A percentile compares a stretch with the other conserved stretches of the same genome.
Evolutionary conservation across 2,329 filamentous ascomycete species (phyloP).

Genomic region (Colletotrichum melonis): DNA sequence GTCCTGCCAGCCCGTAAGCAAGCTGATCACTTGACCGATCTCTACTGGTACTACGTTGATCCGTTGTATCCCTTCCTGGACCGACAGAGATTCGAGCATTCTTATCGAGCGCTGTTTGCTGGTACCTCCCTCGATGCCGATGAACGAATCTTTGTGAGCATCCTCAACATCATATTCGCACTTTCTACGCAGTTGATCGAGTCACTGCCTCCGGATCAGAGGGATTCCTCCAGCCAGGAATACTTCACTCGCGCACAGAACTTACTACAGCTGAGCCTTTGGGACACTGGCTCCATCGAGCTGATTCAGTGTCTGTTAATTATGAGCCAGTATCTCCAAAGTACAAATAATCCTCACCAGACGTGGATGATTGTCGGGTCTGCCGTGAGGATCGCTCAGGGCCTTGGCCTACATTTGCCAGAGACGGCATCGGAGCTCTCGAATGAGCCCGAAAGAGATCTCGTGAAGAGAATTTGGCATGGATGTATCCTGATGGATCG

Average conservation of each 20-base stretch:
- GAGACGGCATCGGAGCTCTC: constrained; percentile 45
- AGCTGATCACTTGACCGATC: constrained; percentile 55
- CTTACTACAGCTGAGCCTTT: constrained; percentile 54
- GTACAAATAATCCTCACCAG: constrained; percentile 58
- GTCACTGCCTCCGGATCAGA: constrained; percentile 49
- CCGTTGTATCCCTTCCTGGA: constrained; percentile 59
- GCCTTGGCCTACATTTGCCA: constrained; percentile 56
- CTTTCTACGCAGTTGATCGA: constrained; percentile 57
- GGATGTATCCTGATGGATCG: constrained; percentile 52
- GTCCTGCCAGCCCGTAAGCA: constrained; percentile 57
- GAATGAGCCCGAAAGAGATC: constrained; percentile 39
- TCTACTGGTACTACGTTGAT: constrained; percentile 60
- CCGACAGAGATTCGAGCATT: constrained; percentile 45
- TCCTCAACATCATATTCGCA: constrained; percentile 59
- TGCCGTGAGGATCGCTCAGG: constrained; percentile 58
- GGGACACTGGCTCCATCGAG: constrained; percentile 55
- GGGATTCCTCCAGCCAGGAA: constrained; percentile 51
- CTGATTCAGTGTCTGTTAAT: constrained; percentile 59
- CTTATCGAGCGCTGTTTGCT: constrained; percentile 54
- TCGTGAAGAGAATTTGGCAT: constrained; percentile 48
- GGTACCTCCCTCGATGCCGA: constrained; percentile 49
- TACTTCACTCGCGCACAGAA: constrained; percentile 57
- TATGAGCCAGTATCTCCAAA: constrained; percentile 60
- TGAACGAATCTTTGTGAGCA: constrained; percentile 56
- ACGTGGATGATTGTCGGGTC: constrained; percentile 62